Percentiles rank a stretch among this genome's conserved stretches.
Evolutionary conservation across 805 yeast species (phyloP).

Genomic region (Pichia manshurica): DNA sequence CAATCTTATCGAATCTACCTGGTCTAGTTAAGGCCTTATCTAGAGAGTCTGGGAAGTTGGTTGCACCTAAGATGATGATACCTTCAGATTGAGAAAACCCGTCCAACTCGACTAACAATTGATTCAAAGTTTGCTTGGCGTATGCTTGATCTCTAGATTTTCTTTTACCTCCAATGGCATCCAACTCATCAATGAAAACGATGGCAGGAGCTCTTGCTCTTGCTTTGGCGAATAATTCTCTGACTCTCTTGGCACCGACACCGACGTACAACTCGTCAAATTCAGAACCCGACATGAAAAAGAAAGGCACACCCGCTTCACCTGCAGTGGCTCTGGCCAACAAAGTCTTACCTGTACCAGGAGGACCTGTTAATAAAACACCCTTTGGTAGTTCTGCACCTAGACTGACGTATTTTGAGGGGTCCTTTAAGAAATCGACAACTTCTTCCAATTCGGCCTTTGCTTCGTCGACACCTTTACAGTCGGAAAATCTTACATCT

Average conservation of each 20-base stretch:
- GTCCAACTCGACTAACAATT: conserved; percentile 90
- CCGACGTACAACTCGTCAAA: conserved; percentile 98
- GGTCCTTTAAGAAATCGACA: conserved; percentile 95
- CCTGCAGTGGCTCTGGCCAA: conserved; percentile 98
- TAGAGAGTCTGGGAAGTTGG: conserved; percentile 94
- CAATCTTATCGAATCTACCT: conserved; percentile 95
- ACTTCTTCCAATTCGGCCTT: conserved; percentile 95
- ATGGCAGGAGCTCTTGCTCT: conserved; percentile 95
- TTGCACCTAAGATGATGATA: conserved; percentile 94
- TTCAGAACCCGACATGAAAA: conserved; percentile 97
- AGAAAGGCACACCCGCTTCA: conserved; percentile 97
- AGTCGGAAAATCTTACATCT: conserved; percentile 85
- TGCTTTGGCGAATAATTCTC: conserved; percentile 91
- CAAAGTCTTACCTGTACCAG: conserved; percentile 97
- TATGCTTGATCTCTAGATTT: conserved; percentile 97
- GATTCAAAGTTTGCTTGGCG: conserved; percentile 95
- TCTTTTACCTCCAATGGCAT: conserved; percentile 97
- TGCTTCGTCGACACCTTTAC: conserved; percentile 97
- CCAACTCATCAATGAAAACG: conserved; percentile 94
- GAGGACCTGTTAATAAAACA: conserved; percentile 94
- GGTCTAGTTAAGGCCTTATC: conserved; percentile 98
- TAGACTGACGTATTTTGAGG: conserved; percentile 89
- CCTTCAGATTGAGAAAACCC: conserved; percentile 92
- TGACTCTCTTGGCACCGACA: conserved; percentile 96
- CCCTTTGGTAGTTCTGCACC: conserved; percentile 99